Base-by-base conservation (phyloP, 768 basidiomycete genomes). In the Coprinopsis strossmayeri region DNA sequence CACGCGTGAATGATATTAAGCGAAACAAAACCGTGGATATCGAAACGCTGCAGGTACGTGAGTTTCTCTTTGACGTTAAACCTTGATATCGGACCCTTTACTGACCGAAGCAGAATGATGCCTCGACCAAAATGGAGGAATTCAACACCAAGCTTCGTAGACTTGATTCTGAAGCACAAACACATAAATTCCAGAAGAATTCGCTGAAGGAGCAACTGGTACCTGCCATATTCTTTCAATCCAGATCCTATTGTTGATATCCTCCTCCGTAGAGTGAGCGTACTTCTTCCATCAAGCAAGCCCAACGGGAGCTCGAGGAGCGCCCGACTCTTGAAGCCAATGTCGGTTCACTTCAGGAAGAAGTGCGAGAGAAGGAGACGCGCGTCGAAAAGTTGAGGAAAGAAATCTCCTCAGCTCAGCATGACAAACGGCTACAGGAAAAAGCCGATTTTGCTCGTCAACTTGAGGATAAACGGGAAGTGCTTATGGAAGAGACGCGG, bases 381-480 rank as follows among this genome's bases (percentile, higher is more conserved):
- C 74, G 83, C 3, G 60, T 90, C 12, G 69, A 78, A 34, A 85
- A 80, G 55, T 58, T 83, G 42, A 81, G 81, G 54, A 55, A 60
- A 3, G 79, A 84, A 17, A 75, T 90, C 42, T 68, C 72, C 50
- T 62, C 67, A 2, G 76, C 80, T 25, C 81, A 81, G 44, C 85
- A 81, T 44, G 84, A 97, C 23, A 72, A 78, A 28, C 77, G 73
- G 34, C 58, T 90, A 20, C 66, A 60, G 0, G 81, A 86, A 50
- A 76, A 79, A 46, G 67, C 69, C 0, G 62, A 69, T 23, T 77
- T 76, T 49, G 68, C 72, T n/a, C 76, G 82, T 28, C 59, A 55
- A 21, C 67, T 90, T 43, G 91, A 97, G 51, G 80, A 79, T 28
- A 73, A 71, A 40, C 71, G 86, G 44, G 91, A 94, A 15, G 61